phyloP scores from a whole-genome alignment of 495 filamentous ascomycete genomes.

The Tuber magnatum region DNA sequence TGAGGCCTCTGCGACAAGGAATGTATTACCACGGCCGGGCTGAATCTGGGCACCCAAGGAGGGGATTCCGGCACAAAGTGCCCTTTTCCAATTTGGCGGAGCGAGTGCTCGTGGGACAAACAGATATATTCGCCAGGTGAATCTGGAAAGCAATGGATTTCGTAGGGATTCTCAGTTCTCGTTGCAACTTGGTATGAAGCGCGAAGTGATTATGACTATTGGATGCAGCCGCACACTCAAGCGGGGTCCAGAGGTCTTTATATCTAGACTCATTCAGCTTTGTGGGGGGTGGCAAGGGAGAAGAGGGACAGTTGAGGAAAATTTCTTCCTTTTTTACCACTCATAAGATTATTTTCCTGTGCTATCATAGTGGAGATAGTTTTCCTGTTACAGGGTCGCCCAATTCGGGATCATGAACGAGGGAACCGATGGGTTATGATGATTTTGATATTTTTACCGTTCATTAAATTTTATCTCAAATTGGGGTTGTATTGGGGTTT shows the following conservation, averaged over 20 bases:
- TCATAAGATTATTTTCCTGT: too few species aligned
- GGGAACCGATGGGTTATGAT: too few species aligned
- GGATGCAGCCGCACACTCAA: background rate
- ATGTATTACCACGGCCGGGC: background rate
- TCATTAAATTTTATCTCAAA: too few species aligned
- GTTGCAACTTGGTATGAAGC: background rate
- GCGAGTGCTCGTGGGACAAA: background rate
- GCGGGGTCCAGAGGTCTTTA: background rate
- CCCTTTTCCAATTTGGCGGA: background rate
- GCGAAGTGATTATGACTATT: background rate
- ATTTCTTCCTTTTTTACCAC: too few species aligned
- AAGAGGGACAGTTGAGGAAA: too few species aligned
- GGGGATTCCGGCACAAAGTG: background rate
- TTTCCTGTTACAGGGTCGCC: too few species aligned
- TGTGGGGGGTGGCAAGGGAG: too few species aligned
- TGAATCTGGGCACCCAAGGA: background rate
- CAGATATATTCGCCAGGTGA: background rate
- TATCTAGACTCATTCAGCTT: too few species aligned
- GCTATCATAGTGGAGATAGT: too few species aligned
- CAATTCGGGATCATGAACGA: too few species aligned
- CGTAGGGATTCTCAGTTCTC: background rate
- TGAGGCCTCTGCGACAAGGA: background rate
- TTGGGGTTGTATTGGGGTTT: too few species aligned
- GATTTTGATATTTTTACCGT: too few species aligned
- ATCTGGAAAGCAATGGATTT: background rate